These are phyloP conservation scores for Logfia minima DNA, from an alignment of 129 eudicot species.

Conservation along the genomic window DNA sequence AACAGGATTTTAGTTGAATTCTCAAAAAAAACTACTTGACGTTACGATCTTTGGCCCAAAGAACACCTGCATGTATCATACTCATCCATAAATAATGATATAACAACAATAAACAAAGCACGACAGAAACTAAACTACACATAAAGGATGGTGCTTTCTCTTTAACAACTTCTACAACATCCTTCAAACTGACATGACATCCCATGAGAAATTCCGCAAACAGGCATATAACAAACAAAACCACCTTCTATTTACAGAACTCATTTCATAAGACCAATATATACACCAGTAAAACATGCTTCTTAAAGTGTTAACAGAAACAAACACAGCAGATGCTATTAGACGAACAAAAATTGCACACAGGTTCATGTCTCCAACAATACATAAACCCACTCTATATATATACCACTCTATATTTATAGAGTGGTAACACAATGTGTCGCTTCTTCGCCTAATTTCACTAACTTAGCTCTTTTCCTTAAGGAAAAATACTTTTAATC, in stretches of 20 bases:
- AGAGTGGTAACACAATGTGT: not conserved
- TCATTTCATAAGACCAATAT: not conserved
- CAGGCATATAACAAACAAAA: not conserved
- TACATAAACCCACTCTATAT: not conserved
- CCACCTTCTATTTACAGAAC: constrained; percentile 6
- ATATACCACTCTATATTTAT: not conserved
- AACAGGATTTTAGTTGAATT: constrained; percentile 17
- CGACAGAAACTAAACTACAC: not conserved
- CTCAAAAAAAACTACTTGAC: constrained; percentile 17
- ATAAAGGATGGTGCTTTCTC: not conserved
- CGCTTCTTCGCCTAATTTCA: not conserved
- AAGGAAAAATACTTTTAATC: not conserved
- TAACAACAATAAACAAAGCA: constrained; percentile 1
- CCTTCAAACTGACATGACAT: not conserved
- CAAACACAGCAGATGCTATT: not conserved
- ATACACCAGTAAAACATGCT: not conserved
- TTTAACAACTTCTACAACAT: not conserved
- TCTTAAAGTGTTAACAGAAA: constrained; percentile 8
- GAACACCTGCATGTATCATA: constrained; percentile 29
- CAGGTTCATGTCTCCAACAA: constrained; percentile 9
- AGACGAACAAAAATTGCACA: not conserved
- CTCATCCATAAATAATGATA: not conserved
- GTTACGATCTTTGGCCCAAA: not conserved
- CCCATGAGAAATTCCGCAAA: constrained; percentile 2
- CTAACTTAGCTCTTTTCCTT: not conserved